Evolutionary conservation across 164 flowering plant species (phyloP).

Genomic region (Umbilicus rupestris): DNA sequence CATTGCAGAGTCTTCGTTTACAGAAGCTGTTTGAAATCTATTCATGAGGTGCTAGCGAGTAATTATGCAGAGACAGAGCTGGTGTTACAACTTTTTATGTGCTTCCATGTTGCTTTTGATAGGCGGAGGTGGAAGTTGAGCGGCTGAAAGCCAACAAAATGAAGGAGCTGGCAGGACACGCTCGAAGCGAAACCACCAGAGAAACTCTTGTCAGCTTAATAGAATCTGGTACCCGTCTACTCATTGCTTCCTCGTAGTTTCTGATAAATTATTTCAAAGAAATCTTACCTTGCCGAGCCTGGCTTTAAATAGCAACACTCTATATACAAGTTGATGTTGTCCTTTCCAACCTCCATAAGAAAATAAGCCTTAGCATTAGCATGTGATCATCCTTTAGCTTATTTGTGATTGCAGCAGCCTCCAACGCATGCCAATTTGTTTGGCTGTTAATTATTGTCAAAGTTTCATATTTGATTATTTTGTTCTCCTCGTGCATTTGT

Average conservation of each 20-base stretch:
- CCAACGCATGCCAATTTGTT: background rate
- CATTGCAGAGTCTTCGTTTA: slow-evolving; percentile 49
- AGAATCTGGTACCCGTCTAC: slow-evolving; percentile 75
- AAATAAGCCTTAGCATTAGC: background rate
- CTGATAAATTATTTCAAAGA: background rate
- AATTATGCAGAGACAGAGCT: slow-evolving; percentile 39
- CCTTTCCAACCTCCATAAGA: background rate
- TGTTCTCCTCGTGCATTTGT: slow-evolving; percentile 3
- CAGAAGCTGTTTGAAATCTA: slow-evolving; percentile 41
- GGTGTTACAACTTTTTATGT: too few species aligned
- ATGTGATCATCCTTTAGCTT: background rate
- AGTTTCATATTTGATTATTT: background rate
- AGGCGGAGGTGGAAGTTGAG: slow-evolving; percentile 59
- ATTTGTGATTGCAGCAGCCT: background rate
- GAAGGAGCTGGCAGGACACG: slow-evolving; percentile 62
- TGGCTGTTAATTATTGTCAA: background rate
- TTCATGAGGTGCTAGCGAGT: slow-evolving; percentile 37
- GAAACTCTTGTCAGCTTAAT: slow-evolving; percentile 37
- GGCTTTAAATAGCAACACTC: background rate
- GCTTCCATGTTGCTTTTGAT: background rate
- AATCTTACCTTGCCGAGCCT: background rate
- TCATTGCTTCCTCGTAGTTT: too few species aligned
- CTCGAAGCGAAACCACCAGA: slow-evolving; percentile 53
- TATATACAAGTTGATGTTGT: too few species aligned
- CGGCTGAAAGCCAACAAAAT: slow-evolving; percentile 53